Evolutionary conservation across 208 protist species (phyloP).

Genomic region (Leishmania mexicana): DNA sequence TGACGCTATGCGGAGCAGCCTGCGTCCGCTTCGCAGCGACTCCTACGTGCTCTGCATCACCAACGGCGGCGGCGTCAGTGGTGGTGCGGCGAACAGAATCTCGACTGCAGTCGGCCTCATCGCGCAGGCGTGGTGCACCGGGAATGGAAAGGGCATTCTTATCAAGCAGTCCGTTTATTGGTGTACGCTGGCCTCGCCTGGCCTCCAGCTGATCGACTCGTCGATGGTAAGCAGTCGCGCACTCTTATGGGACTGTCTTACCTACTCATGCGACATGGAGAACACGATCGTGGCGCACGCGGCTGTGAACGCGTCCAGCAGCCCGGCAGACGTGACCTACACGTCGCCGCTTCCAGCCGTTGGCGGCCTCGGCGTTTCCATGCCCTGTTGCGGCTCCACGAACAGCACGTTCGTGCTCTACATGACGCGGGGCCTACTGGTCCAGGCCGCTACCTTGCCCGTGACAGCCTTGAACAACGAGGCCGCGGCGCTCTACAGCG

Average conservation of each 20-base stretch:
- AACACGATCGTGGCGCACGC: background rate
- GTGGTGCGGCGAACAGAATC: background rate
- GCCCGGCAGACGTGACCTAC: background rate
- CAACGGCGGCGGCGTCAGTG: background rate
- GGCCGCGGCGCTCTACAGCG: conserved; percentile 6
- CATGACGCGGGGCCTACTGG: conserved; percentile 26
- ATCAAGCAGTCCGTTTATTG: conserved; percentile 33
- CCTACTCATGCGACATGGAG: conserved; percentile 37
- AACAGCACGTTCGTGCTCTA: conserved; percentile 56
- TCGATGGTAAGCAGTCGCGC: conserved; percentile 1
- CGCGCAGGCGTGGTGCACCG: conserved; percentile 11
- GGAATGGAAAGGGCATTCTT: background rate
- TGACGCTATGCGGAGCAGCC: background rate
- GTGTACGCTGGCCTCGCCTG: conserved; percentile 39
- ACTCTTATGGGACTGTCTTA: conserved; percentile 31
- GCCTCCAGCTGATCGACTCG: conserved; percentile 19
- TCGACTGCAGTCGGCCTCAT: background rate
- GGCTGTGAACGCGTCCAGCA: background rate
- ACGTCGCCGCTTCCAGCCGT: background rate
- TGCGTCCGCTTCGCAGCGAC: conserved; percentile 3
- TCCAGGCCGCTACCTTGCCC: conserved; percentile 38
- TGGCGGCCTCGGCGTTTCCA: conserved; percentile 39
- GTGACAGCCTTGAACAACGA: conserved; percentile 21
- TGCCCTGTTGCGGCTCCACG: conserved; percentile 37
- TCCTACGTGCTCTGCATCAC: conserved; percentile 22